Conservation (phyloP, 345 rosid species). For the Sonneratia alba region DNA sequence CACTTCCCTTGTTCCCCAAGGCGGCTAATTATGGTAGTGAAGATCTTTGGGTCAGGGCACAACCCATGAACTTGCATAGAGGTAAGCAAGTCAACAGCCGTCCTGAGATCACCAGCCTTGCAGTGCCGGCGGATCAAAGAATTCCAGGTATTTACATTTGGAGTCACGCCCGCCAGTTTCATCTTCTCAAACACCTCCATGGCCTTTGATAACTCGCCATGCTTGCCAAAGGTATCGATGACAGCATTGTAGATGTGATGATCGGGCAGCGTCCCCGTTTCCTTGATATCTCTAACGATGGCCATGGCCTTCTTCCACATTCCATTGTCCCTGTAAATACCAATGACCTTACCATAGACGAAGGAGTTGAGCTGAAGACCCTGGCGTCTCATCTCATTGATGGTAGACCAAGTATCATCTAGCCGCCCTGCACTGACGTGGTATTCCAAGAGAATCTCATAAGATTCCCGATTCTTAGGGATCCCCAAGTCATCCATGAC, state of each 20-base stretch:
- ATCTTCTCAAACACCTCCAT: slow-evolving; percentile 37
- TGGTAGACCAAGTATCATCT: slow-evolving; percentile 47
- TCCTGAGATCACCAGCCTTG: slow-evolving; percentile 35
- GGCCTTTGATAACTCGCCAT: slow-evolving; percentile 49
- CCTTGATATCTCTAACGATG: slow-evolving; percentile 44
- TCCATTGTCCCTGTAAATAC: slow-evolving; percentile 61
- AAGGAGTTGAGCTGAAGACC: slow-evolving; percentile 35
- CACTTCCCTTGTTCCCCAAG: slow-evolving; percentile 64
- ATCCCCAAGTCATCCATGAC: slow-evolving; percentile 28
- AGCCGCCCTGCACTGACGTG: slow-evolving; percentile 51
- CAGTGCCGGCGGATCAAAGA: slow-evolving; percentile 56
- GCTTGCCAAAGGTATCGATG: slow-evolving; percentile 54
- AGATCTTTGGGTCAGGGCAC: slow-evolving; percentile 58
- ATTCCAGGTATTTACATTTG: slow-evolving; percentile 56
- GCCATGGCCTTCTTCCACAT: slow-evolving; percentile 74
- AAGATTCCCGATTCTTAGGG: slow-evolving; percentile 31
- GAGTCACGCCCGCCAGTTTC: slow-evolving; percentile 33
- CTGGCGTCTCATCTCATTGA: slow-evolving; percentile 42
- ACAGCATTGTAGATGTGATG: slow-evolving; percentile 44
- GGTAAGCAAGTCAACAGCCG: slow-evolving; percentile 40
- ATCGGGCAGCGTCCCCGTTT: slow-evolving; percentile 38
- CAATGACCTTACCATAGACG: slow-evolving; percentile 43
- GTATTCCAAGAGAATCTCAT: slow-evolving; percentile 43
- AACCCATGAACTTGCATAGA: slow-evolving; percentile 53
- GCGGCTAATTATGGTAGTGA: slow-evolving; percentile 34